Base-by-base conservation (phyloP, 2,329 filamentous ascomycete genomes). In the Diaporthe capsici region DNA sequence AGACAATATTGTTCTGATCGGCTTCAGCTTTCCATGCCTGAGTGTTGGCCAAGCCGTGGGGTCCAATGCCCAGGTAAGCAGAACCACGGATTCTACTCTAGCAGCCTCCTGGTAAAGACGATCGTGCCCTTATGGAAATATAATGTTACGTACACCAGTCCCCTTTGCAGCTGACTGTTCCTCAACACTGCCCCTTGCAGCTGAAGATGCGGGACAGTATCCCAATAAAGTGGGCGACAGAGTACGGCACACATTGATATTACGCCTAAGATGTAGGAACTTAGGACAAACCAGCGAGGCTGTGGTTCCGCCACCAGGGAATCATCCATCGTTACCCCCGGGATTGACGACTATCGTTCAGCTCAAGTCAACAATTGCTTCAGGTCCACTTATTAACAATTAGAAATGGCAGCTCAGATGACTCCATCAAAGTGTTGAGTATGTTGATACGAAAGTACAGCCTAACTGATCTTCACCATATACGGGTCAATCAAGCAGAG, bases 11-110 rank as follows among this genome's bases (percentile, higher is more conserved):
- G n/a, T 53, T 28, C 51, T 6, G 51, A 53, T 25, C n/a, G 28
- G 51, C n/a, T 28, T 28, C 51, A 53, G 51, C n/a, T 25, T 25
- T 53, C 17, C 51, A 53, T 28, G 28, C 51, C n/a, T 53, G n/a
- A 15, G n/a, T 25, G 51, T 28, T 53, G n/a, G n/a, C 51, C 51
- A 53, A 53, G 51, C n/a, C 51, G n/a, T 53, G 10, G 10, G 51
- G n/a, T 53, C 51, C n/a, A 53, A 53, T 28, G 51, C 51, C 51
- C 51, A 53, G 51, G 12, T 53, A 53, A 53, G 51, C n/a, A 53
- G 12, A 53, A 53, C 51, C 51, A 28, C n/a, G 5, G n/a, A 53
- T 28, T 53, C n/a, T 53, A 28, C 12, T 28, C 10, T 2, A 15
- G 1, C 10, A 53, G 12, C 10, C 51, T 53, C 51, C 51, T 53